A percentile compares a stretch with the other conserved stretches of the same genome.
phyloP scores from a whole-genome alignment of 345 rosid genomes.

The Fremontodendron californicum region DNA sequence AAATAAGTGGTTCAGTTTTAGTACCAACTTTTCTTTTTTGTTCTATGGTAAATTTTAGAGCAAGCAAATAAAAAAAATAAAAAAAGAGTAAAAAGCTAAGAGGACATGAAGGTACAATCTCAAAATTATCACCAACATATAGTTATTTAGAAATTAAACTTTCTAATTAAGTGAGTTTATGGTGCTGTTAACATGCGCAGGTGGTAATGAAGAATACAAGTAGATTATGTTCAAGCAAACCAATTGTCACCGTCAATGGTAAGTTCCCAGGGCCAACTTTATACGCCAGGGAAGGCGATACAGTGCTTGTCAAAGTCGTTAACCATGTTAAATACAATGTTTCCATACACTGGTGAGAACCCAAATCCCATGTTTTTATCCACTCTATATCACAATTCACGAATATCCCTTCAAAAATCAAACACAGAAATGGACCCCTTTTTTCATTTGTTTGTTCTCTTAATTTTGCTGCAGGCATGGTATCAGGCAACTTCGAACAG shows the following conservation, averaged over 20 bases:
- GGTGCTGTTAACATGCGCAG: constrained; percentile 24
- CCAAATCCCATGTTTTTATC: neutral
- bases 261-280: constrained; percentile 83
- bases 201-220: constrained; percentile 64
- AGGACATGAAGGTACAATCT: neutral
- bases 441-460: neutral
- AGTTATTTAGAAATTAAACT: too few relatives aligned
- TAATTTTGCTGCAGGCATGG: constrained; percentile 65
- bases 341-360: constrained; percentile 76
- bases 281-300: constrained; percentile 84
- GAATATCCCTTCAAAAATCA: neutral
- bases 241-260: constrained; percentile 82
- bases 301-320: constrained; percentile 65
- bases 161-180: neutral
- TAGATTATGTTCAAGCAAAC: constrained; percentile 72
- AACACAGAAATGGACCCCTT: neutral
- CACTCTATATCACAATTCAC: neutral
- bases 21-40: neutral
- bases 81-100: neutral
- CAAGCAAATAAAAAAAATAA: too few relatives aligned
- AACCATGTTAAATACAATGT: constrained; percentile 85
- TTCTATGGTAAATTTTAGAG: too few relatives aligned
- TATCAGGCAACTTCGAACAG: constrained; percentile 64
- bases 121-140: too few relatives aligned
- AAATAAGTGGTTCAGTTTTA: neutral